Evolutionary conservation across 805 yeast genomes (phyloP), one percentile per base, ranked within the genome.

Genomic region (Starmerella davenportii): DNA sequence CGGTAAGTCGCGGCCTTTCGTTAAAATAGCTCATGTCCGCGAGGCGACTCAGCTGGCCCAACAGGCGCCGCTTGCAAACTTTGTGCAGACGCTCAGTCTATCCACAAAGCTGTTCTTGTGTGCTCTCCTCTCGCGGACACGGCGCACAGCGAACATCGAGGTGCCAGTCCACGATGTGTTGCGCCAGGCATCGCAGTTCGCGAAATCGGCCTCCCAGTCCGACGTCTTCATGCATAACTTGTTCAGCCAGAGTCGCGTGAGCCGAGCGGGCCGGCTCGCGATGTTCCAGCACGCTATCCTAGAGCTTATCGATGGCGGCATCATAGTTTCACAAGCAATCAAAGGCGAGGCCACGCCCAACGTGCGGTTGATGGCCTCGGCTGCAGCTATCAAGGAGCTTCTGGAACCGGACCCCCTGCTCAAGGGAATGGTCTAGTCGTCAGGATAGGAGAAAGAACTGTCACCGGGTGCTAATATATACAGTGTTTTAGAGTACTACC

Each of bases 11-110:
- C 21, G 66, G 42, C 60, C 69, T 3, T 70, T 70, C 24, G 79
- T 82, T 17, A 62, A 65, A 14, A 36, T 41, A 13, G 24, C 40
- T 9, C 93, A 84, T 56, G 73, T 87, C 16, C 72, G 78, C 55
- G 69, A 67, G 47, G 95, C 95, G 1, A 74, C 81, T 29, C 68
- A 70, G 45, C 94, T 81, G 54, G 70, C 92, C 0, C 73, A 81
- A 4, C 69, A 69, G 42, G 74, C 93, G 0, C 93, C 94, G 0
- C 61, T 72, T n/a, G 56, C 72, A 0, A 65, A 61, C 38, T 79
- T 69, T 48, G 56, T 90, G 17, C 53, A 60, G 20, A 61, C 72
- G 0, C 59, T 82, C 20, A 66, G 94, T 2, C 70, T 79, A 47
- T 66, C 77, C 1, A 65, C 78, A 4, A 87, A 84, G 52, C 59